Base-by-base conservation (phyloP, 305 asterid species). In the Plantago lanceolata region DNA sequence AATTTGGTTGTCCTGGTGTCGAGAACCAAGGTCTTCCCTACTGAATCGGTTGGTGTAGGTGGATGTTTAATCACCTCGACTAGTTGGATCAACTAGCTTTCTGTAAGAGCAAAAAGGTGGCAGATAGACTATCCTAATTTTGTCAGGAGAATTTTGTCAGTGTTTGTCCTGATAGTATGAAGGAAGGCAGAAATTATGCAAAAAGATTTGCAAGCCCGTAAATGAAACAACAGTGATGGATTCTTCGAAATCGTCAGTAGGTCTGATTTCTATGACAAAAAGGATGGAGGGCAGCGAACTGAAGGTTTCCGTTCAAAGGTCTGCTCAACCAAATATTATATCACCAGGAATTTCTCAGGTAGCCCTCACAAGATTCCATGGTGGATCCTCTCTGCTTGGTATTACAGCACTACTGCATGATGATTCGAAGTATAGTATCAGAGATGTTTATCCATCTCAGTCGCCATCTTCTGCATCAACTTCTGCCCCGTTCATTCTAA, bases 351-450 rank as follows among this genome's bases (percentile, higher is more conserved):
- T 21, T 63, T 60, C 67, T 61, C 73, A 52, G 59, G 66, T 67
- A 59, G 61, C 84, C 57, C 65, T 76, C 67, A 71, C 84, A 14
- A 81, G 86, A 67, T 88, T 65, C 76, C 73, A 72, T 7, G 65
- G 70, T 71, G 73, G 81, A 43, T 71, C 82, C 17, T 76, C 96
- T 2, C 63, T 52, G 29, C 79, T 84, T 52, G 96, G 96, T 58
- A 88, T 88, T 54, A 80, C 89, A 9, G 86, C 89, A 49, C 78
- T 88, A 59, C 79, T 88, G 62, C 83, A 80, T 66, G 91, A 84
- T 29, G 76, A 80, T 63, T 68, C 78, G 61, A 76, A 67, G 24
- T 63, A 62, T 51, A 65, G 64, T 58, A 71, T 52, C 63, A 69
- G 67, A 56, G 69, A 74, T 54, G 72, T 61, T 19, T 48, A 56